Evolutionary conservation across 75 land plant genomes (phyloP).

Genomic region (Sequoiadendron giganteum): DNA sequence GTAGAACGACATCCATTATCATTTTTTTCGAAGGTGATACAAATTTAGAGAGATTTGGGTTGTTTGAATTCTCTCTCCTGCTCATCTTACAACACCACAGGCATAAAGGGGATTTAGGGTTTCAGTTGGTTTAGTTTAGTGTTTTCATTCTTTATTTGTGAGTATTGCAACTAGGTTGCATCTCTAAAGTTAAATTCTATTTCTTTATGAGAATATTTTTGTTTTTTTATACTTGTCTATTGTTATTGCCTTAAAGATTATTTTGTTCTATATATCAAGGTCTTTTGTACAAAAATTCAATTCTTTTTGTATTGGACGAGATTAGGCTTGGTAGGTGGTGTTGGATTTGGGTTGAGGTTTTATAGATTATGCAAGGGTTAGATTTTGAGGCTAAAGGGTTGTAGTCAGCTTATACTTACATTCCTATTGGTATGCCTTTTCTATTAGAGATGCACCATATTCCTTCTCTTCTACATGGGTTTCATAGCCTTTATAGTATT

Average conservation of each 20-base stretch:
- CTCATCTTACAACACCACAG: no score
- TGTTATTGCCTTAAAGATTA: not conserved
- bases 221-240: not conserved
- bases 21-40: not conserved
- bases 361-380: not conserved
- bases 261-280: not conserved
- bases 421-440: conserved; percentile 84
- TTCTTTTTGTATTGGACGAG: not conserved
- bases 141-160: not conserved
- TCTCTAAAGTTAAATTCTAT: not conserved
- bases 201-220: not conserved
- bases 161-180: not conserved
- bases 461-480: conserved; percentile 74
- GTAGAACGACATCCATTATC: not conserved
- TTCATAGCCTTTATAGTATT: conserved; percentile 74
- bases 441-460: conserved; percentile 75
- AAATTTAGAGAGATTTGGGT: not conserved
- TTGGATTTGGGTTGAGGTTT: not conserved
- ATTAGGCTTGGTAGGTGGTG: not conserved
- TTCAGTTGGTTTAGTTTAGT: not conserved
- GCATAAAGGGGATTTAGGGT: not conserved
- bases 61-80: not conserved
- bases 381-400: not conserved
- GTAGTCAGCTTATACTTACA: conserved; percentile 17
- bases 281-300: not conserved